Percentiles rank a stretch among this genome's conserved stretches.
Conservation (phyloP, 345 rosid genomes). For the Draba incana region DNA sequence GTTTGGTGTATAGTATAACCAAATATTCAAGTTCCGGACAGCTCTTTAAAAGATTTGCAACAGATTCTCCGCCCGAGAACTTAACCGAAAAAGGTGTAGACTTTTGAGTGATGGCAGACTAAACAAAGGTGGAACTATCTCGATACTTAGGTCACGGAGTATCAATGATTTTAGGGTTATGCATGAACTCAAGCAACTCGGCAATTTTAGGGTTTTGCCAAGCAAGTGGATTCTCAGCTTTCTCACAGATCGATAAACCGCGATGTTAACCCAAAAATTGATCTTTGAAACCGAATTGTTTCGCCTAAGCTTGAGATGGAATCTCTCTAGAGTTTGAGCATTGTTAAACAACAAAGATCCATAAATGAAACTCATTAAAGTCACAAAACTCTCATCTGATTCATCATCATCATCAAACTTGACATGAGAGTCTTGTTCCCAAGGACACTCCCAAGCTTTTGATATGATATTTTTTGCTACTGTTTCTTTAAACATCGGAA, state of each 20-base stretch:
- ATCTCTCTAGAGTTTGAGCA: not conserved
- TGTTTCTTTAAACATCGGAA: slow-evolving; percentile 15
- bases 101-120: slow-evolving; percentile 12
- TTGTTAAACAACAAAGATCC: slow-evolving; percentile 9
- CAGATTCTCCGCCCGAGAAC: not conserved
- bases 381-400: not conserved
- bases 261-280: not conserved
- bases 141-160: not conserved
- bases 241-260: slow-evolving; percentile 18
- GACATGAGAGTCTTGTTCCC: slow-evolving; percentile 8
- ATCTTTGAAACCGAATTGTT: not conserved
- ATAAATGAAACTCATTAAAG: not conserved
- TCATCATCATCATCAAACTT: slow-evolving; percentile 10
- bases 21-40: slow-evolving; percentile 9
- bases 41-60: not conserved
- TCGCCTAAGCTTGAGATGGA: slow-evolving; percentile 7
- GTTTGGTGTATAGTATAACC: not conserved
- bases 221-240: slow-evolving; percentile 3
- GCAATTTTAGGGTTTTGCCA: slow-evolving; percentile 8
- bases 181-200: slow-evolving; percentile 19
- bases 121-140: not conserved
- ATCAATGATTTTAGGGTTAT: slow-evolving; percentile 13
- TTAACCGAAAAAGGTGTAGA: slow-evolving; percentile 4
- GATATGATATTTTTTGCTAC: slow-evolving; percentile 1
- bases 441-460: slow-evolving; percentile 12